Evolutionary conservation across 305 asterid species (phyloP).

Genomic region (Solanum chacoense): DNA sequence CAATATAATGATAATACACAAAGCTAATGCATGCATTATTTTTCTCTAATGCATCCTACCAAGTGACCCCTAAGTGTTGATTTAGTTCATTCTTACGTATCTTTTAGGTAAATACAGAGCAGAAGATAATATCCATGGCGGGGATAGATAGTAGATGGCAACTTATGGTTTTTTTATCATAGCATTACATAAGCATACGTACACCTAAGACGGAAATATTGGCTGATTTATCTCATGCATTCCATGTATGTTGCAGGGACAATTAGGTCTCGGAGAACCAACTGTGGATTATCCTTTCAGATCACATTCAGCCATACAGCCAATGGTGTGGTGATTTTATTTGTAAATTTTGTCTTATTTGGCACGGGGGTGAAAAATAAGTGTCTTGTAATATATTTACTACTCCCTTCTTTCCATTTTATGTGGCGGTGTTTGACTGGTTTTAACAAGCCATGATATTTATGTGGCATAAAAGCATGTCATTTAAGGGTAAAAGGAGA

Average conservation of each 20-base stretch:
- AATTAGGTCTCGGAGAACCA: conserved; percentile 11
- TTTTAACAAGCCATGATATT: background rate
- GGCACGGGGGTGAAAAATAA: background rate
- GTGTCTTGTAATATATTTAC: background rate
- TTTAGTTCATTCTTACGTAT: background rate
- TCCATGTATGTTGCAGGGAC: conserved; percentile 20
- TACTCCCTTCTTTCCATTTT: background rate
- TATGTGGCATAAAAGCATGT: background rate
- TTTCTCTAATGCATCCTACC: background rate
- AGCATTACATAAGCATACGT: background rate
- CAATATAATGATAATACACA: background rate
- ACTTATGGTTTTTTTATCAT: conserved; percentile 9
- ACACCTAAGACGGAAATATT: background rate
- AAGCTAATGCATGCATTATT: background rate
- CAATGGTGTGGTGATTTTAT: conserved; percentile 1
- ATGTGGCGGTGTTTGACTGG: background rate
- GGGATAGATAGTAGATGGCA: conserved; percentile 13
- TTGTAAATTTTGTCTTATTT: background rate
- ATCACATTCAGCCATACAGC: conserved; percentile 10
- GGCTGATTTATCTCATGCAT: background rate
- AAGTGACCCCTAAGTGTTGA: background rate
- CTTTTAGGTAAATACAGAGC: conserved; percentile 19
- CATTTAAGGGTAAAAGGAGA: background rate
- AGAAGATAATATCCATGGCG: background rate
- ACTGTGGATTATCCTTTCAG: conserved; percentile 14